Evolutionary conservation across 352 stramenopile genomes (phyloP).

Genomic region (Sclerospora graminicola): DNA sequence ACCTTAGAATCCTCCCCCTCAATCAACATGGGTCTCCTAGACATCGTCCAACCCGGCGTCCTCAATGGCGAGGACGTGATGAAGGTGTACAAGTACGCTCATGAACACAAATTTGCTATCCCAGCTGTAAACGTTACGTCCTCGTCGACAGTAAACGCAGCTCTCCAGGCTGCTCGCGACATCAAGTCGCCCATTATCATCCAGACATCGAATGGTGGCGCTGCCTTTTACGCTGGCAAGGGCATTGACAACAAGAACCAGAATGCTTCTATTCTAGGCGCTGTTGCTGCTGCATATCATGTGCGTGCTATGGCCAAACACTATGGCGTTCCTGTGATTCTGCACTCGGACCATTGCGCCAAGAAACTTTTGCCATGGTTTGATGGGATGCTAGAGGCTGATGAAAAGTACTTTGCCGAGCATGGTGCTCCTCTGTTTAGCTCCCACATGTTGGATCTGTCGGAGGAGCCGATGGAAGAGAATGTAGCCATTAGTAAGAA

Average conservation of each 20-base stretch:
- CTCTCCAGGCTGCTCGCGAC: constrained; percentile 93
- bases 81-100: constrained; percentile 89
- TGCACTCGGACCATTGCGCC: constrained; percentile 98
- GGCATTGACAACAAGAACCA: constrained; percentile 93
- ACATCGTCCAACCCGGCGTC: constrained; percentile 78
- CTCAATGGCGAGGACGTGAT: constrained; percentile 83
- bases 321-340: constrained; percentile 95
- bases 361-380: constrained; percentile 98
- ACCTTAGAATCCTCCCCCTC: no score
- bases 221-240: constrained; percentile 96
- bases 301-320: constrained; percentile 93
- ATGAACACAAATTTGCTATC: constrained; percentile 94
- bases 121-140: constrained; percentile 96
- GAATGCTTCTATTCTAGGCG: constrained; percentile 48
- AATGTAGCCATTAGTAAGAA: constrained; percentile 97
- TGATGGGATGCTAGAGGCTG: constrained; percentile 92
- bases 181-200: constrained; percentile 97
- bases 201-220: constrained; percentile 96
- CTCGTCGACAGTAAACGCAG: constrained; percentile 93
- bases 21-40: constrained; percentile 77
- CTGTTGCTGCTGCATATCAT: constrained; percentile 91
- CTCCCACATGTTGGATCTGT: constrained; percentile 98
- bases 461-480: constrained; percentile 95
- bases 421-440: constrained; percentile 94
- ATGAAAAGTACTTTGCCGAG: constrained; percentile 93